These are phyloP conservation scores for Hypoxylon sp. DNA, from an alignment of 2,329 filamentous ascomycete genomes.

Conservation along the genomic window DNA sequence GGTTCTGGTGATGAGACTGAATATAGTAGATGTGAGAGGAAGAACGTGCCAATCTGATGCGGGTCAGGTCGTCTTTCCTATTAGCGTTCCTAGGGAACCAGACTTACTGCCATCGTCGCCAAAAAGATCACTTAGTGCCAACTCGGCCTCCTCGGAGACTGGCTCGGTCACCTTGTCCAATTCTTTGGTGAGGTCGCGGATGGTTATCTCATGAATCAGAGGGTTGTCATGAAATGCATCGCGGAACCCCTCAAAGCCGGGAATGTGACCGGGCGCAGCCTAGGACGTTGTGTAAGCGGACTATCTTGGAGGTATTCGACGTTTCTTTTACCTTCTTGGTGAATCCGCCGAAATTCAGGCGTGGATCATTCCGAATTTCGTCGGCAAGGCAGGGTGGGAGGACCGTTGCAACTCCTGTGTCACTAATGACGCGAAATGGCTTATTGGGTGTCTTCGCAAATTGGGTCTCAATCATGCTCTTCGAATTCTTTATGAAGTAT, in stretches of 20 bases:
- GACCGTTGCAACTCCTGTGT: neutral
- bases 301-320: neutral
- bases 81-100: neutral
- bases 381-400: neutral
- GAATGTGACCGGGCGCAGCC: neutral
- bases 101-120: neutral
- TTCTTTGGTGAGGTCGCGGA: neutral
- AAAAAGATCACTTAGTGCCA: neutral
- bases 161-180: neutral
- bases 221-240: neutral
- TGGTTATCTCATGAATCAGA: neutral
- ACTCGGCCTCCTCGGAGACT: neutral
- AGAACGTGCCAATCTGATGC: neutral
- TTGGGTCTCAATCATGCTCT: neutral
- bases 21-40: neutral
- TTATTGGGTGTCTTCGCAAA: neutral
- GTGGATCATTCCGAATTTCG: neutral
- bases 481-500: neutral
- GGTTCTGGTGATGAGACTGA: neutral
- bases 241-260: neutral
- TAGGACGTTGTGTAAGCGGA: neutral
- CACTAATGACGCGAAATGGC: neutral
- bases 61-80: neutral
- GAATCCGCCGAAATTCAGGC: neutral
- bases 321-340: neutral